phyloP scores from a whole-genome alignment of 2,329 filamentous ascomycete genomes.

The Helminthosporium solani region DNA sequence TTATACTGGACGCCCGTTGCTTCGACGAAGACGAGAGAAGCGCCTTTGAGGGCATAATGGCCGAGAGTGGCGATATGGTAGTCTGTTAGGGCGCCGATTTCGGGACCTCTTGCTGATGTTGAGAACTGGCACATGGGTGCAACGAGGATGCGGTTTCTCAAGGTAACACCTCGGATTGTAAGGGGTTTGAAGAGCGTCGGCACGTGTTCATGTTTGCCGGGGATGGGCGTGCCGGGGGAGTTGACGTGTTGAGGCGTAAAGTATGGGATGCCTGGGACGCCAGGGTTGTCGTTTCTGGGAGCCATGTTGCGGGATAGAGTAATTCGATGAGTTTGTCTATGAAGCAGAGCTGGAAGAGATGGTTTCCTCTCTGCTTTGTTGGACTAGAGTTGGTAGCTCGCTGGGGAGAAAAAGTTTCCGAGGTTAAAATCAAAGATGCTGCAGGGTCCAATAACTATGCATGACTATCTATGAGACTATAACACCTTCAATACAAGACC shows the following conservation, averaged over 20 bases:
- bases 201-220: conserved; percentile 8
- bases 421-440: no score
- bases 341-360: no score
- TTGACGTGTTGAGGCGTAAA: conserved; percentile 49
- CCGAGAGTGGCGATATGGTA: conserved; percentile 43
- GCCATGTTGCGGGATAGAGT: no score
- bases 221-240: conserved; percentile 41
- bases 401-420: no score
- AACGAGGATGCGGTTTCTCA: conserved; percentile 41
- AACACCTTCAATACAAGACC: no score
- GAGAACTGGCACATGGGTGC: conserved; percentile 44
- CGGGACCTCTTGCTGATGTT: conserved; percentile 34
- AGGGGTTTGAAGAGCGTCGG: conserved; percentile 41
- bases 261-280: conserved; percentile 40
- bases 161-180: conserved; percentile 36
- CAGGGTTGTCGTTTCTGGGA: conserved; percentile 28
- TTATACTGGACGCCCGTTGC: conserved; percentile 40
- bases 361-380: no score
- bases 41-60: conserved; percentile 43
- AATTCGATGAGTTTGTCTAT: no score
- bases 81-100: conserved; percentile 40
- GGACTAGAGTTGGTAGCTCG: no score
- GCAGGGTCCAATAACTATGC: no score
- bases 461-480: no score
- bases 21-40: conserved; percentile 38